Base-by-base conservation (phyloP, 306 rosid species). In the Quercus alba region DNA sequence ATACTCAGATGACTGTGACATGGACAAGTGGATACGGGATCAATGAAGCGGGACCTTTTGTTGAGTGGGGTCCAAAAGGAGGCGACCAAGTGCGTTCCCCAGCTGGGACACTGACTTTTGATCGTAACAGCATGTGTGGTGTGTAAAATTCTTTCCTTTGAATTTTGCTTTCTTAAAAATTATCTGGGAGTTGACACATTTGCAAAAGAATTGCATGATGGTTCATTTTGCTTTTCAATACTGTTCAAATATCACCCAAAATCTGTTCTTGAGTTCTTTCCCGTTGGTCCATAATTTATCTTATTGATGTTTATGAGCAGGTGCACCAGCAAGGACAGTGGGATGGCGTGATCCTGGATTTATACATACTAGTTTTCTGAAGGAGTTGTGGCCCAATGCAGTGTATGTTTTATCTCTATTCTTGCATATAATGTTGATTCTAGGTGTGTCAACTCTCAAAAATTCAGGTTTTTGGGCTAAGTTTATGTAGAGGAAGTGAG, bases 331-430 rank as follows among this genome's bases (percentile, higher is more conserved):
- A 78, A 90, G 92, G 54, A 91, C 99, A 23, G 95, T 90, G 56
- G 99, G 97, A 79, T 93, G 99, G 99, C 93, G 97, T 76, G 95
- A 95, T 75, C 99, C 98, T 21, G 97, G 98, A 77, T 94, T 77
- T 84, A 91, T 92, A 79, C 98, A 92, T 85, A 92, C 95, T 49
- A 83, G 91, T 83, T 94, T 92, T 81, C 84, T 94, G 73, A 94
- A 86, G 88, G 94, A 91, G 46, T 70, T 94, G 79, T 94, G 98
- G 98, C 98, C 97, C 56, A 91, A 88, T 83, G 84, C 73, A 85
- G 80, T 72, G 98, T 92, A 90, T 76, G 87, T 72, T n/a, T n/a
- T n/a, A 13, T 64, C 4, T 76, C n/a, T 79, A 67, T 20, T 73
- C 72, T 30, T 78, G 58, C 30, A 23, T 79, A 57, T 31, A 55